These are phyloP conservation scores for Pythium aquatile DNA, from an alignment of 352 stramenopile species.

Conservation along the genomic window DNA sequence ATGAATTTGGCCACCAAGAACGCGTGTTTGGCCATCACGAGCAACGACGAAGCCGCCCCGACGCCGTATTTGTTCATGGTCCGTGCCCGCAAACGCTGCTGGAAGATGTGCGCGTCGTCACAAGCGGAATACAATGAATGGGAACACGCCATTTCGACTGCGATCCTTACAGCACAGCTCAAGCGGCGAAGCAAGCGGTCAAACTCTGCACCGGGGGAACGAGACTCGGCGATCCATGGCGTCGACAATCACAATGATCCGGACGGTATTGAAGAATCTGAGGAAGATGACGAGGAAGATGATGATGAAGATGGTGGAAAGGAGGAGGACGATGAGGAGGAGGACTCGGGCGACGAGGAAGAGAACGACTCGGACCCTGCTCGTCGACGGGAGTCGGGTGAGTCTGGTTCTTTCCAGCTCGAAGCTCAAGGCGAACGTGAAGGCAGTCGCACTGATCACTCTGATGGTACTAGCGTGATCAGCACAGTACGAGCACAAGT, in stretches of 20 bases:
- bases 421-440: neutral
- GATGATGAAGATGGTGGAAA: conserved; percentile 19
- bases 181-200: conserved; percentile 31
- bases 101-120: conserved; percentile 65
- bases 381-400: neutral
- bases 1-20: conserved; percentile 67
- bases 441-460: neutral
- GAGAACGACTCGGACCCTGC: conserved; percentile 12
- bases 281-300: conserved; percentile 13
- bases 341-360: conserved; percentile 32
- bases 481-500: neutral
- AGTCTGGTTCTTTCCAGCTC: neutral
- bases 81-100: conserved; percentile 59
- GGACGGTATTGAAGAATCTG: conserved; percentile 5
- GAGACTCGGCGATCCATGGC: neutral
- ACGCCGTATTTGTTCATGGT: conserved; percentile 71
- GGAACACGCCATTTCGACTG: conserved; percentile 75
- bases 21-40: conserved; percentile 61
- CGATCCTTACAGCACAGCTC: conserved; percentile 55
- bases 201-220: neutral
- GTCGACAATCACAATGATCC: conserved; percentile 1
- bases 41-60: conserved; percentile 53
- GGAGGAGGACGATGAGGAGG: conserved; percentile 39
- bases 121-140: conserved; percentile 60
- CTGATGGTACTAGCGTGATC: too few species aligned